Evolutionary conservation across 1,139 yeast genomes (phyloP).

Genomic region (Protomyces arabidopsidicola): DNA sequence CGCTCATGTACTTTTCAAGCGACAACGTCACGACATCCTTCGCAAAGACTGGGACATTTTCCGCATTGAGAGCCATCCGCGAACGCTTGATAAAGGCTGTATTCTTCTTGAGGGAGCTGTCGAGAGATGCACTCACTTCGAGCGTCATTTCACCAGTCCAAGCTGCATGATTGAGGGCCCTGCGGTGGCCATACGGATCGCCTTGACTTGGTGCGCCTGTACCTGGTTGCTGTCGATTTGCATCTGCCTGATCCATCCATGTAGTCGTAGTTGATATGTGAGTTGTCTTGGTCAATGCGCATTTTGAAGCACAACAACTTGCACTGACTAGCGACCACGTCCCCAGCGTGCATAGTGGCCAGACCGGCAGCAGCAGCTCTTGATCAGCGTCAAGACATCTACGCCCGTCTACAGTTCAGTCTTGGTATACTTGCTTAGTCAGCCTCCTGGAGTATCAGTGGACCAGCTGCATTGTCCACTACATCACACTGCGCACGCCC

Average conservation of each 20-base stretch:
- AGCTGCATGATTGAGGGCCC: slow-evolving; percentile 1
- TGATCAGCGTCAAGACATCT: too few species aligned
- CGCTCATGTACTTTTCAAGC: slow-evolving; percentile 71
- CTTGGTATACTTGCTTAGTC: too few species aligned
- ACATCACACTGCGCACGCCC: too few species aligned
- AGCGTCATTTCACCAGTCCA: slow-evolving; percentile 1
- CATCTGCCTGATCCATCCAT: not conserved
- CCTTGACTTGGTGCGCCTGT: not conserved
- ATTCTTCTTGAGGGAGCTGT: slow-evolving; percentile 77
- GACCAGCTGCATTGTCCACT: too few species aligned
- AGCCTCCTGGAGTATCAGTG: too few species aligned
- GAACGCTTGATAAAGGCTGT: slow-evolving; percentile 74
- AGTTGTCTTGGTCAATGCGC: too few species aligned
- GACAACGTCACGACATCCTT: slow-evolving; percentile 62
- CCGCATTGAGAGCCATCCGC: slow-evolving; percentile 53
- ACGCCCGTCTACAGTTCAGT: too few species aligned
- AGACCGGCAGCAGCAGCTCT: too few species aligned
- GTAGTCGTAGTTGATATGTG: not conserved
- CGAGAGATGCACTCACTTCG: slow-evolving; percentile 44
- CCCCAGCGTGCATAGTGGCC: too few species aligned
- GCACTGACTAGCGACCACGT: too few species aligned
- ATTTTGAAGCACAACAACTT: too few species aligned
- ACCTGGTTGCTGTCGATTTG: not conserved
- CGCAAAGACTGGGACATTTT: slow-evolving; percentile 48
- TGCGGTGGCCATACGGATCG: not conserved